phyloP scores from a whole-genome alignment of 2,329 filamentous ascomycete genomes.

The Fusarium marasasianum region DNA sequence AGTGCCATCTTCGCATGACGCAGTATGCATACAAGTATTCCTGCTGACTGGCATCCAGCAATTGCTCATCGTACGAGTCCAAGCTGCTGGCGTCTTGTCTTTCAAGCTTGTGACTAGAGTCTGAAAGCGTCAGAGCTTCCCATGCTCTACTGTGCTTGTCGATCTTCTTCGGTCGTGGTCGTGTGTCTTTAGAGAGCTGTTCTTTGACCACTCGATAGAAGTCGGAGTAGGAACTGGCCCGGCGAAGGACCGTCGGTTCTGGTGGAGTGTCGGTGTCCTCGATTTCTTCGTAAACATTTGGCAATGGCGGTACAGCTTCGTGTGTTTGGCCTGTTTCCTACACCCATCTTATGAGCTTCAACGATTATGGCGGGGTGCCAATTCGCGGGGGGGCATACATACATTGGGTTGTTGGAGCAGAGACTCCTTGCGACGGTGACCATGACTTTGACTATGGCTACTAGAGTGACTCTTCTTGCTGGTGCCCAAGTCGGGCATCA shows the following conservation, averaged over 20 bases:
- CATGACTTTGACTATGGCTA: conserved; percentile 53
- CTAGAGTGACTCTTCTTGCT: conserved; percentile 60
- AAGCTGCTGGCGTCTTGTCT: conserved; percentile 34
- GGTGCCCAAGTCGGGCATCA: conserved; percentile 70
- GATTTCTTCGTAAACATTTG: conserved; percentile 66
- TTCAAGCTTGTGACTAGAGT: conserved; percentile 30
- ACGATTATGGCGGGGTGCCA: conserved; percentile 21
- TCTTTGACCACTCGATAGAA: conserved; percentile 73
- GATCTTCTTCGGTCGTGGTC: conserved; percentile 52
- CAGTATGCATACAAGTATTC: conserved; percentile 76
- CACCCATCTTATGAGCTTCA: conserved; percentile 38
- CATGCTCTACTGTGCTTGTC: conserved; percentile 55
- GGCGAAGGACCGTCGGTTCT: conserved; percentile 69
- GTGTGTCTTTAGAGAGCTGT: conserved; percentile 63
- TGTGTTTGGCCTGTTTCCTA: conserved; percentile 64
- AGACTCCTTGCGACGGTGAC: conserved; percentile 74
- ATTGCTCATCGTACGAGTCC: conserved; percentile 64
- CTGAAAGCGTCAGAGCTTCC: conserved; percentile 59
- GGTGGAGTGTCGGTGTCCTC: conserved; percentile 69
- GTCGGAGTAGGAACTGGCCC: conserved; percentile 80
- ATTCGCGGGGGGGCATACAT: conserved; percentile 53
- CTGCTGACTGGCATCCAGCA: conserved; percentile 84
- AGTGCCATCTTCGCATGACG: neutral
- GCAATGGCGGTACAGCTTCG: conserved; percentile 64
- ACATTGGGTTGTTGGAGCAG: conserved; percentile 75